Conservation (phyloP, 345 rosid genomes). For the Eucalyptus polyanthemos region DNA sequence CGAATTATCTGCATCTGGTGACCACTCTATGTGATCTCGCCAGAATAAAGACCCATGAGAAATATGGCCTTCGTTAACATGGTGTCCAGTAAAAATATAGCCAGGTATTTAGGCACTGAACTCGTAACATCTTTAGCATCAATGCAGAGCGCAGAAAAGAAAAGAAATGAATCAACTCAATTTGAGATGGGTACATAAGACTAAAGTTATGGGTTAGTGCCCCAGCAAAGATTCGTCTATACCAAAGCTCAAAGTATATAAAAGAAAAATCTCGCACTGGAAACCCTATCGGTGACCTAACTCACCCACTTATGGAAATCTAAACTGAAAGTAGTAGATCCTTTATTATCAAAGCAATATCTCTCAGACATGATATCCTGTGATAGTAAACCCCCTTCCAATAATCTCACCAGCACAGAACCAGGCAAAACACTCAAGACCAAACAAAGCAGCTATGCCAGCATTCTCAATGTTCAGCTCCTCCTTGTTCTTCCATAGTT, state of each 20-base stretch:
- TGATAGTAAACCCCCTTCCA: constrained; percentile 42
- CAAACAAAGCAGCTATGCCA: constrained; percentile 34
- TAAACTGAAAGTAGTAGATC: not conserved
- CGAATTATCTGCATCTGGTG: not conserved
- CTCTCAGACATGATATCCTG: constrained; percentile 25
- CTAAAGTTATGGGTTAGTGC: not conserved
- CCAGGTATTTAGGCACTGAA: not conserved
- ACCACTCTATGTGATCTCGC: not conserved
- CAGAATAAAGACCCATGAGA: not conserved
- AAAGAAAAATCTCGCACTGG: not conserved
- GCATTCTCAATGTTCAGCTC: constrained; percentile 36
- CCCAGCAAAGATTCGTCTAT: not conserved
- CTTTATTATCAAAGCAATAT: not conserved
- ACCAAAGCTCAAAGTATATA: not conserved
- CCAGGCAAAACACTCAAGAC: constrained; percentile 43
- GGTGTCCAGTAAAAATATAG: not conserved
- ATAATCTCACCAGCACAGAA: constrained; percentile 34
- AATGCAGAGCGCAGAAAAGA: not conserved
- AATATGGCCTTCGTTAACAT: not conserved
- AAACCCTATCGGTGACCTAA: not conserved
- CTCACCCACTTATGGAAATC: not conserved
- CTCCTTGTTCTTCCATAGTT: constrained; percentile 17
- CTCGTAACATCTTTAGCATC: not conserved
- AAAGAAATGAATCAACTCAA: not conserved
- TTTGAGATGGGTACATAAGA: not conserved